phyloP scores from a whole-genome alignment of 257 asterid species.

The Solanum virginianum region DNA sequence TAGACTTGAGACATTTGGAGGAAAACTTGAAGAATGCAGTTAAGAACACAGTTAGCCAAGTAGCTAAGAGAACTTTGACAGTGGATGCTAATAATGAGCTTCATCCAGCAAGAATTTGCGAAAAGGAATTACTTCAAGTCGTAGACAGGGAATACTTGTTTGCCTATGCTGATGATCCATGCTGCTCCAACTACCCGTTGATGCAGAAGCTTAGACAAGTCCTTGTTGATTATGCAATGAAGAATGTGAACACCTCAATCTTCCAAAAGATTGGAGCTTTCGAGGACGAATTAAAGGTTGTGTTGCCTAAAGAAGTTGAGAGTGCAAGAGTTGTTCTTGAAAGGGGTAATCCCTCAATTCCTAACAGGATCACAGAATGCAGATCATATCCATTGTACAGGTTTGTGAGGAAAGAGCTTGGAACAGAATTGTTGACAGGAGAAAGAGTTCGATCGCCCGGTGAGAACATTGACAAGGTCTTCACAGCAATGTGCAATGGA shows the following conservation, averaged over 20 bases:
- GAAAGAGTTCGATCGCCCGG: conserved; percentile 68
- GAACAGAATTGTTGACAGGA: conserved; percentile 40
- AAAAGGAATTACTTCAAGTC: conserved; percentile 29
- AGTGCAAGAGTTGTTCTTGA: conserved; percentile 46
- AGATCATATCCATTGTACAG: conserved; percentile 70
- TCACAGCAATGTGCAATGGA: conserved; percentile 55
- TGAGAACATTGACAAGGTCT: conserved; percentile 72
- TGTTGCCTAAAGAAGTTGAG: conserved; percentile 36
- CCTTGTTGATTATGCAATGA: conserved; percentile 35
- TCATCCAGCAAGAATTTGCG: conserved; percentile 39
- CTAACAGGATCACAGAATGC: conserved; percentile 46
- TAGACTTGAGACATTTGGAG: conserved; percentile 34
- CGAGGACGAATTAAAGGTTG: conserved; percentile 28
- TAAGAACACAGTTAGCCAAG: conserved; percentile 35
- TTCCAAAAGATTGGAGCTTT: conserved; percentile 34
- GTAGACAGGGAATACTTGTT: conserved; percentile 35
- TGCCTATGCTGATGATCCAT: conserved; percentile 30
- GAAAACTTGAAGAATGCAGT: conserved; percentile 30
- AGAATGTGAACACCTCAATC: conserved; percentile 23
- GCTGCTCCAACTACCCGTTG: conserved; percentile 29
- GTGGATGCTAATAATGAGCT: conserved; percentile 31
- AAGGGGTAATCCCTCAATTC: conserved; percentile 40
- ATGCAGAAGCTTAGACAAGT: conserved; percentile 35
- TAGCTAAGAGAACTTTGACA: conserved; percentile 25
- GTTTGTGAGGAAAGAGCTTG: conserved; percentile 58